Conservation (phyloP, 345 rosid species). For the Turnera subulata region DNA sequence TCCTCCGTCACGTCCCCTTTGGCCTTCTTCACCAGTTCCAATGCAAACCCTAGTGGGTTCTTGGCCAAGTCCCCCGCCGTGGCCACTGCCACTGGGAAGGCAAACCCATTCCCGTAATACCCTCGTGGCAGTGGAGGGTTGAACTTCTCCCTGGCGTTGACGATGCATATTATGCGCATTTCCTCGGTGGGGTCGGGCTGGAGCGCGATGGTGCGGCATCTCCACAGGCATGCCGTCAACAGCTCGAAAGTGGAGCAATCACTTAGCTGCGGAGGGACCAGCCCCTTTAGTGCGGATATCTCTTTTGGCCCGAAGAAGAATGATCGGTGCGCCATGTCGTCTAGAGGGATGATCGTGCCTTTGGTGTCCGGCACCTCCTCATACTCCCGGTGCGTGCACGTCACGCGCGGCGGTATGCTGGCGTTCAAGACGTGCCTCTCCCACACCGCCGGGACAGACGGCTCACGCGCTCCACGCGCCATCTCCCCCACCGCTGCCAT, state of each 20-base stretch:
- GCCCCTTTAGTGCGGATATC: conserved; percentile 1
- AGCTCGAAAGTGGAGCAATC: conserved; percentile 20
- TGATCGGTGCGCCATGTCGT: conserved; percentile 6
- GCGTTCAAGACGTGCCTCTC: conserved; percentile 18
- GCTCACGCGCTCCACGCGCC: conserved; percentile 4
- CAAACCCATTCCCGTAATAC: conserved; percentile 42
- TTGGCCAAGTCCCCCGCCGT: conserved; percentile 12
- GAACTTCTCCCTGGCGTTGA: not conserved
- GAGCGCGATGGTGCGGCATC: conserved; percentile 18
- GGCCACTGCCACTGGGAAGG: conserved; percentile 21
- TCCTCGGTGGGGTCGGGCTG: conserved; percentile 7
- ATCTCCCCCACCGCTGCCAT: conserved; percentile 15
- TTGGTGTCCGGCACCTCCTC: conserved; percentile 9
- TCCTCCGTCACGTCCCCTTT: conserved; percentile 26
- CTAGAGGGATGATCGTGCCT: conserved; percentile 3
- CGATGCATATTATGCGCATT: conserved; percentile 8
- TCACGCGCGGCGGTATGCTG: conserved; percentile 6
- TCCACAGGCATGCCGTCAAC: conserved; percentile 27
- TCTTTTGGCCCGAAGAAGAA: conserved; percentile 18
- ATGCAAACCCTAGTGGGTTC: conserved; percentile 31
- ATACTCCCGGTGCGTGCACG: conserved; percentile 14
- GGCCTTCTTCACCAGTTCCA: conserved; percentile 26
- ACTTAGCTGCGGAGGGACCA: not conserved
- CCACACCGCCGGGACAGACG: conserved; percentile 17
- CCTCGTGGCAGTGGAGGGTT: conserved; percentile 13